These are phyloP conservation scores for Asclepias syriaca DNA, from an alignment of 257 asterid genomes.

Conservation along the genomic window DNA sequence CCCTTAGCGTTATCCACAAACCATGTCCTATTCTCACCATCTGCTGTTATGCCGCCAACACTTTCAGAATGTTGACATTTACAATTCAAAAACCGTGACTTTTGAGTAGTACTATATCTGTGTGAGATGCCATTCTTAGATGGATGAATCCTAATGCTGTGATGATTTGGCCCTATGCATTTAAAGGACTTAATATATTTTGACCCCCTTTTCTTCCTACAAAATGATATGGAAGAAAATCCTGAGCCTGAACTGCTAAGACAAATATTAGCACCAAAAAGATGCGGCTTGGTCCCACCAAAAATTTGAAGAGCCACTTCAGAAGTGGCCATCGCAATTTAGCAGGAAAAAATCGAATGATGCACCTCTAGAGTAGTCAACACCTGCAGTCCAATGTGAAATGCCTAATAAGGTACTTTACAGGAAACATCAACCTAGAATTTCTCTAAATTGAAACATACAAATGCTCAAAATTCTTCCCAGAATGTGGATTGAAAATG, in stretches of 20 bases:
- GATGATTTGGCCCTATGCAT: slow-evolving; percentile 17
- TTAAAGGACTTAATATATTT: slow-evolving; percentile 17
- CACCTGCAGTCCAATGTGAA: neutral
- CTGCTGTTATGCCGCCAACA: slow-evolving; percentile 38
- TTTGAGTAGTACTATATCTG: slow-evolving; percentile 18
- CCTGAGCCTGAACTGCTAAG: slow-evolving; percentile 23
- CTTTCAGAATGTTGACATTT: slow-evolving; percentile 49
- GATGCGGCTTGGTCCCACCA: slow-evolving; percentile 25
- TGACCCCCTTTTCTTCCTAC: slow-evolving; percentile 28
- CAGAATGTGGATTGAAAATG: neutral
- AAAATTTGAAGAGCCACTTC: slow-evolving; percentile 36
- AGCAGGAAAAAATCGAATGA: neutral
- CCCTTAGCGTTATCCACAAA: slow-evolving; percentile 33
- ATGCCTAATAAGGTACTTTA: neutral
- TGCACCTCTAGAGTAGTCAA: neutral
- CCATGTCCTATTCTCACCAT: slow-evolving; percentile 37
- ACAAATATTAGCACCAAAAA: slow-evolving; percentile 24
- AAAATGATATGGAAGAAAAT: slow-evolving; percentile 19
- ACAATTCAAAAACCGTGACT: slow-evolving; percentile 25
- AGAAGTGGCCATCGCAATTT: slow-evolving; percentile 33
- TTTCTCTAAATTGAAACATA: neutral
- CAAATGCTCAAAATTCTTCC: neutral
- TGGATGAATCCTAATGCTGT: slow-evolving; percentile 16
- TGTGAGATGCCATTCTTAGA: slow-evolving; percentile 4
- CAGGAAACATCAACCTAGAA: neutral